Conservation (phyloP, 176 grass and related monocot genomes). For the Cymbopogon citratus region DNA sequence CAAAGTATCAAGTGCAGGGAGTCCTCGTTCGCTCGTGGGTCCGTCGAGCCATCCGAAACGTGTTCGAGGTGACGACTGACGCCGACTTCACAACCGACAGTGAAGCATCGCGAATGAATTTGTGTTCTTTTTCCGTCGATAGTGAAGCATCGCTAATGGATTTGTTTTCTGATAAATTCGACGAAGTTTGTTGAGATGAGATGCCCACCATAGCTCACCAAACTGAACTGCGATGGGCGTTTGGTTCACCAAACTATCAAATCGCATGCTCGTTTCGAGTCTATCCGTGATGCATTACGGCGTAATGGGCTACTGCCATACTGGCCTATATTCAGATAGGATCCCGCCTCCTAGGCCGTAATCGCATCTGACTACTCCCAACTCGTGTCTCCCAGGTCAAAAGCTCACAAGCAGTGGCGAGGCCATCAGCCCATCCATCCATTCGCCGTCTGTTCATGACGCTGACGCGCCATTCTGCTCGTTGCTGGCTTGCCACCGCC, state of each 20-base stretch:
- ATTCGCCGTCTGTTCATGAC: background rate
- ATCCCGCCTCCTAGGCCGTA: too few relatives aligned
- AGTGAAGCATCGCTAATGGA: too few relatives aligned
- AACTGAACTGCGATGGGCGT: too few relatives aligned
- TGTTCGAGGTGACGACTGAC: background rate
- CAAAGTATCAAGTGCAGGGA: background rate
- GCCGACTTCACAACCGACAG: background rate
- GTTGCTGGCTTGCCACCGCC: too few relatives aligned
- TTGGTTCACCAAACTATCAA: background rate
- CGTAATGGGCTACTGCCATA: too few relatives aligned
- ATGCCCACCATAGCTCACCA: background rate
- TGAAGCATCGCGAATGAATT: background rate
- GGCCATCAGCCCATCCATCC: too few relatives aligned
- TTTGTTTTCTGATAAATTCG: background rate
- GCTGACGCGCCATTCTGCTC: background rate
- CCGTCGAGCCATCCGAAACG: background rate
- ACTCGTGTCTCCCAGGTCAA: too few relatives aligned
- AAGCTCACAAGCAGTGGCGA: too few relatives aligned
- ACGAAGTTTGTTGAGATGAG: background rate
- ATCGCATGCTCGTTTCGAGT: too few relatives aligned
- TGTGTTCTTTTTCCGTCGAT: background rate
- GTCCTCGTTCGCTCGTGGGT: background rate
- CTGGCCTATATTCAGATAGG: too few relatives aligned
- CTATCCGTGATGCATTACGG: too few relatives aligned
- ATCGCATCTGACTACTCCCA: too few relatives aligned